Evolutionary conservation across 306 rosid species (phyloP).

Genomic region (Sindora glabra): DNA sequence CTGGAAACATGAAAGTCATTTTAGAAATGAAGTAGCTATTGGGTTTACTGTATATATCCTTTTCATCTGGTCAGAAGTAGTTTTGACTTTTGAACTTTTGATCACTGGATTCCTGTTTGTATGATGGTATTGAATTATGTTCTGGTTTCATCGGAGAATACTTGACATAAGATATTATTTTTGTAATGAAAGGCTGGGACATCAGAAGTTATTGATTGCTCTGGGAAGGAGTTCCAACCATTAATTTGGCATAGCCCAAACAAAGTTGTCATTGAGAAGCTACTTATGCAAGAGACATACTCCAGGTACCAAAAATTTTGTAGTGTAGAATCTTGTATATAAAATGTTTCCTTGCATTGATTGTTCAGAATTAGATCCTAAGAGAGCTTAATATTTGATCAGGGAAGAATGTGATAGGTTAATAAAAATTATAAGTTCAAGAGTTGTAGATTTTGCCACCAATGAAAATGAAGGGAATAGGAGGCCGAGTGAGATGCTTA

Average conservation of each 20-base stretch:
- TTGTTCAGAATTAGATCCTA: conserved; percentile 10
- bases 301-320: conserved; percentile 49
- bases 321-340: conserved; percentile 3
- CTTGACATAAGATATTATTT: too few relatives aligned
- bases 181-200: not conserved
- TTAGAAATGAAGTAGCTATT: too few relatives aligned
- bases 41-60: too few relatives aligned
- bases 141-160: too few relatives aligned
- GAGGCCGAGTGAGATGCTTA: conserved; percentile 36
- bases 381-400: conserved; percentile 29
- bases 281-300: conserved; percentile 73
- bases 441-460: conserved; percentile 52
- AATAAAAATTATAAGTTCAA: conserved; percentile 61
- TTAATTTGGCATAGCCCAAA: conserved; percentile 28
- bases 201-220: conserved; percentile 19
- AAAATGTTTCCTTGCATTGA: conserved; percentile 8
- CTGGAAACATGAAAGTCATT: too few relatives aligned
- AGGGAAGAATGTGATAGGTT: conserved; percentile 82
- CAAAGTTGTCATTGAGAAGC: conserved; percentile 55
- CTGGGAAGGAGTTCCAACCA: conserved; percentile 35
- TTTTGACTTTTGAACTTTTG: too few relatives aligned
- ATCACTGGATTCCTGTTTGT: too few relatives aligned
- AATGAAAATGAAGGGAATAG: conserved; percentile 29
- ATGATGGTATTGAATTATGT: too few relatives aligned
- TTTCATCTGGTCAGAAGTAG: too few relatives aligned